Base-by-base conservation (phyloP, 805 yeast genomes). In the Ogataea populi-albae region DNA sequence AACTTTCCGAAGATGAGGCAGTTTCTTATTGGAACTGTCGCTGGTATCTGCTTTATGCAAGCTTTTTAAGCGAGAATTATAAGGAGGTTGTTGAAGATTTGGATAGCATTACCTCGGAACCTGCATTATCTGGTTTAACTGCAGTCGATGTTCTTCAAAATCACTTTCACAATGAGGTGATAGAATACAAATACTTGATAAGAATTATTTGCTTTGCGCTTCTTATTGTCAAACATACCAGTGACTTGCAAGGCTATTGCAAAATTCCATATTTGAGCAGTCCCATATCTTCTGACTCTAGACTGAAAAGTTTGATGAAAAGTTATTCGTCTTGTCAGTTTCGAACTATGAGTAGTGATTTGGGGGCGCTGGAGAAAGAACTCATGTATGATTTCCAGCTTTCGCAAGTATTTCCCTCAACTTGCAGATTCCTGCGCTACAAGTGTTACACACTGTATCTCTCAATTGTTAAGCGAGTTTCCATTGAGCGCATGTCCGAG, bases 371-470 rank as follows among this genome's bases (percentile, higher is more conserved):
- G 6, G 27, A 40, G 0, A 18, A 26, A 2, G 47, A 47, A 20
- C 45, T 45, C 29, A 28, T 40, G 17, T 40, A 46, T 17, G 57
- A 54, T 19, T 41, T 30, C 15, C 55, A 62, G 34, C 26, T 59
- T 19, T 24, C 30, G 1, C 43, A 36, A 16, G 46, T 47, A 4
- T 62, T 61, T 52, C 18, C 34, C 4, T 41, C 39, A 15, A 42
- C 63, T 18, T 40, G 40, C 29, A 40, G 48, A n/a, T 40, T 47
- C 3, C 34, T 65, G 16, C 47, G 64, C 37, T 47, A 52, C 25
- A 62, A 58, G 39, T 47, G 54, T 2, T 58, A 57, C 33, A 29
- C 53, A 4, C 45, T 55, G 4, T 68, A 65, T 32, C 43, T 68
- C 2, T 60, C 68, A 0, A 34, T 63, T 11, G 40, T 57, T 20